Percentiles rank a stretch among this genome's conserved stretches.
These are phyloP conservation scores for Marasmius tenuissimus DNA, from an alignment of 1,284 basidiomycete genomes.

Conservation along the genomic window DNA sequence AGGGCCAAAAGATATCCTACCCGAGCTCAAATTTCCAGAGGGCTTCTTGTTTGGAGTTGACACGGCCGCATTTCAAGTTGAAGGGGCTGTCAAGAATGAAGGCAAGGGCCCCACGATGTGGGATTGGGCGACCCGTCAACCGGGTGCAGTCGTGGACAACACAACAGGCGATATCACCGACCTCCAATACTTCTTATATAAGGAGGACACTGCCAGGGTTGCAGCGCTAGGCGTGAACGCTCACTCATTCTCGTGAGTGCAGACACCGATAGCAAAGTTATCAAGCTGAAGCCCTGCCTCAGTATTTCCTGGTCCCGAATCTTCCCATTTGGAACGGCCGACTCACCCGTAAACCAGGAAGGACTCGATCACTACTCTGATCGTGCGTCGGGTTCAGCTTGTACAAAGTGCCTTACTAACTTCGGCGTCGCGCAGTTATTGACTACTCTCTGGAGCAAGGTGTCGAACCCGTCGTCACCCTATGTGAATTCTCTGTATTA, in stretches of 20 bases:
- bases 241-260: constrained; percentile 46
- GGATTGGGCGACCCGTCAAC: constrained; percentile 50
- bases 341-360: constrained; percentile 45
- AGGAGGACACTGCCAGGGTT: constrained; percentile 45
- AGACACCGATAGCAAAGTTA: neutral
- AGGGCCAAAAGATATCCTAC: constrained; percentile 38
- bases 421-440: constrained; percentile 34
- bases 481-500: constrained; percentile 33
- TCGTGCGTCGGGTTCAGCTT: constrained; percentile 24
- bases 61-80: constrained; percentile 49
- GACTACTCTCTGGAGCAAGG: constrained; percentile 41
- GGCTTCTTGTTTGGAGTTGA: constrained; percentile 48
- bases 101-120: constrained; percentile 48
- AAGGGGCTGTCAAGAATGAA: constrained; percentile 47
- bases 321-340: constrained; percentile 45
- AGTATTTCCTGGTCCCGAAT: constrained; percentile 51
- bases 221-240: constrained; percentile 48
- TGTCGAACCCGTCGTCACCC: constrained; percentile 45
- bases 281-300: neutral
- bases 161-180: constrained; percentile 49
- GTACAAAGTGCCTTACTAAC: neutral
- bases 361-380: constrained; percentile 48
- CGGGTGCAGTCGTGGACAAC: constrained; percentile 36
- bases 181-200: constrained; percentile 48
- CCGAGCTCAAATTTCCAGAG: constrained; percentile 38